phyloP scores from a whole-genome alignment of 2,329 filamentous ascomycete genomes.

The Orbilia oligospora region DNA sequence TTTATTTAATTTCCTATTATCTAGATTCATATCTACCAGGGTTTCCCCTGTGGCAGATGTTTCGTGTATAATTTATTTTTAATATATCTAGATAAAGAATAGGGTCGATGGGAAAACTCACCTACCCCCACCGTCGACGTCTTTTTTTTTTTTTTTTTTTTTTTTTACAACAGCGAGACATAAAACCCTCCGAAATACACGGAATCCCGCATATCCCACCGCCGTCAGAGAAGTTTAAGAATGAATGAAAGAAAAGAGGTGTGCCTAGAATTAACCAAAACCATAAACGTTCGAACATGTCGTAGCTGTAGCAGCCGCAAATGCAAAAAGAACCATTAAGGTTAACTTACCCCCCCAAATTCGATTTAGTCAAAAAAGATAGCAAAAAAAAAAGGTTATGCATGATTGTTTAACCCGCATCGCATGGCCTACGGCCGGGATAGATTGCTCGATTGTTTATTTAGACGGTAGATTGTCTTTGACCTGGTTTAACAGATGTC shows the following conservation, averaged over 20 bases:
- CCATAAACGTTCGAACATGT: slow-evolving; percentile 5
- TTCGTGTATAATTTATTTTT: slow-evolving; percentile 31
- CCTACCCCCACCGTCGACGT: slow-evolving; percentile 20
- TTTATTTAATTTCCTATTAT: background rate
- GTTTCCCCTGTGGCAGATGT: background rate
- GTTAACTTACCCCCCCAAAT: slow-evolving; percentile 8
- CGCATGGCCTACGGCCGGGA: slow-evolving; percentile 37
- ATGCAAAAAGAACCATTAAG: background rate
- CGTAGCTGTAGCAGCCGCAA: background rate
- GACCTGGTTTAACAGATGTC: slow-evolving; percentile 22
- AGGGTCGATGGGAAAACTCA: background rate
- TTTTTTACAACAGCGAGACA: slow-evolving; percentile 8
- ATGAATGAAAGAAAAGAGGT: background rate
- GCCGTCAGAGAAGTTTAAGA: background rate
- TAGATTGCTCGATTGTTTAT: slow-evolving; percentile 25
- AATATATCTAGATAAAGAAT: background rate
- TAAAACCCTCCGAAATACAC: slow-evolving; percentile 28
- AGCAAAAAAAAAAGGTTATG: slow-evolving; percentile 28
- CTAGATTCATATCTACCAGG: slow-evolving; percentile 7
- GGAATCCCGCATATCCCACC: slow-evolving; percentile 17
- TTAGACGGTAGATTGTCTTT: slow-evolving; percentile 2
- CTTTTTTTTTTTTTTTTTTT: no score
- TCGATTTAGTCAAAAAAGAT: slow-evolving; percentile 1
- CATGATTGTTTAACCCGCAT: slow-evolving; percentile 44
- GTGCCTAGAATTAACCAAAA: background rate